Percentiles rank a stretch among this genome's conserved stretches.
phyloP scores from a whole-genome alignment of 2,329 filamentous ascomycete genomes.

The Aspergillus sp. region DNA sequence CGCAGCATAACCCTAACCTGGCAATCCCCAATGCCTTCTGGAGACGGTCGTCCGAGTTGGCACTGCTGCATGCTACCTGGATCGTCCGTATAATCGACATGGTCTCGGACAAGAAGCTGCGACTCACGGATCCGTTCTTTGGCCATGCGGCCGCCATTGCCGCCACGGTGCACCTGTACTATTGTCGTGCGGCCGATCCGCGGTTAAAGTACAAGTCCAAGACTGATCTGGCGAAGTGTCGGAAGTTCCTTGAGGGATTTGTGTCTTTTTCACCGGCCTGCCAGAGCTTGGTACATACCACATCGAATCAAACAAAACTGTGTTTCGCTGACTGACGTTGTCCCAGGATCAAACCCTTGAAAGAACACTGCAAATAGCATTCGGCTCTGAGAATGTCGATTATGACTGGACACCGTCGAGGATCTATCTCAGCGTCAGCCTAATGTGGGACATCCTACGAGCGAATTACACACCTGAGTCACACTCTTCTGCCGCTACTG shows the following conservation, averaged over 20 bases:
- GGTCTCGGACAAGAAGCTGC: constrained; percentile 44
- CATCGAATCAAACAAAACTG: too few relatives aligned
- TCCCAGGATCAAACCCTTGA: constrained; percentile 41
- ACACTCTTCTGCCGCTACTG: constrained; percentile 28
- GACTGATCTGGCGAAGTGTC: constrained; percentile 45
- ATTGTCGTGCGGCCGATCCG: constrained; percentile 44
- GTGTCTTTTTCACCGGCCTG: constrained; percentile 42
- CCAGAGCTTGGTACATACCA: constrained; percentile 34
- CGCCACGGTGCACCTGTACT: constrained; percentile 48
- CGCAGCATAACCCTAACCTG: constrained; percentile 45
- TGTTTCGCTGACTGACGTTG: too few relatives aligned
- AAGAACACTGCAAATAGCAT: constrained; percentile 43
- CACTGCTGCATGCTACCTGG: constrained; percentile 47
- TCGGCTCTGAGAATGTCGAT: constrained; percentile 42
- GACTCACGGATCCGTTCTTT: constrained; percentile 46
- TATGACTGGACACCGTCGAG: constrained; percentile 48
- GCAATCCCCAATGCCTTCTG: constrained; percentile 49
- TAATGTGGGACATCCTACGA: constrained; percentile 48
- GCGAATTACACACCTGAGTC: constrained; percentile 38
- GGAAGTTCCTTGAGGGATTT: constrained; percentile 43
- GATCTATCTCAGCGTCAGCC: constrained; percentile 45
- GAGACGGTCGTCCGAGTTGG: constrained; percentile 45
- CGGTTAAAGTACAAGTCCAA: constrained; percentile 46
- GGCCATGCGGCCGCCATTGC: constrained; percentile 46
- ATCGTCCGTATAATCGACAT: constrained; percentile 49